These are phyloP conservation scores for Teratosphaeria zuluensis DNA, from an alignment of 2,329 filamentous ascomycete genomes.

Conservation along the genomic window DNA sequence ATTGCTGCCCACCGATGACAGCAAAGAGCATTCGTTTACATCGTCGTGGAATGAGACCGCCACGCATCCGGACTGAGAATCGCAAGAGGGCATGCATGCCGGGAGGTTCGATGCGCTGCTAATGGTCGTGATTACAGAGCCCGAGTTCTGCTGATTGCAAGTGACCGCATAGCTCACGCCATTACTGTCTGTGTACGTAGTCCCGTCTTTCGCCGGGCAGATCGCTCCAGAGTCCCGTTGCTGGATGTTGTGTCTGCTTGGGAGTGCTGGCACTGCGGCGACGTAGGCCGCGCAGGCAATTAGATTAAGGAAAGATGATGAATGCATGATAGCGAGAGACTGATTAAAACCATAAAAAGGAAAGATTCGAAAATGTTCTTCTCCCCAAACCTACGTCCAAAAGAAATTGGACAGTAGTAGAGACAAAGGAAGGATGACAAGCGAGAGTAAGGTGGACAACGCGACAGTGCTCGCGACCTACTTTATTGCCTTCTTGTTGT, in stretches of 20 bases:
- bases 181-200: conserved; percentile 4
- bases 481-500: background rate
- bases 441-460: too few species aligned
- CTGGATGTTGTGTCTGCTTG: background rate
- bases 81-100: conserved; percentile 4
- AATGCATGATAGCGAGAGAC: background rate
- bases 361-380: background rate
- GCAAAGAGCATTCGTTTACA: conserved; percentile 5
- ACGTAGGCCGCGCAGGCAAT: background rate
- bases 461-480: background rate
- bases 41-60: conserved; percentile 4
- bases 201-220: conserved; percentile 3
- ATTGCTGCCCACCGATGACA: conserved; percentile 1
- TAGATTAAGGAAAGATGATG: background rate
- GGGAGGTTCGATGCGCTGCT: conserved; percentile 1
- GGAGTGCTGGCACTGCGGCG: background rate
- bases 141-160: conserved; percentile 2
- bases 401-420: background rate
- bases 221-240: background rate
- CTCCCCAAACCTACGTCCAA: background rate
- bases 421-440: background rate
- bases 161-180: conserved; percentile 1
- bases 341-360: background rate
- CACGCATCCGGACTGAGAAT: conserved; percentile 3
- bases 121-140: conserved; percentile 1